Base-by-base conservation (phyloP, 2,329 filamentous ascomycete genomes). In the Sporothrix luriei region DNA sequence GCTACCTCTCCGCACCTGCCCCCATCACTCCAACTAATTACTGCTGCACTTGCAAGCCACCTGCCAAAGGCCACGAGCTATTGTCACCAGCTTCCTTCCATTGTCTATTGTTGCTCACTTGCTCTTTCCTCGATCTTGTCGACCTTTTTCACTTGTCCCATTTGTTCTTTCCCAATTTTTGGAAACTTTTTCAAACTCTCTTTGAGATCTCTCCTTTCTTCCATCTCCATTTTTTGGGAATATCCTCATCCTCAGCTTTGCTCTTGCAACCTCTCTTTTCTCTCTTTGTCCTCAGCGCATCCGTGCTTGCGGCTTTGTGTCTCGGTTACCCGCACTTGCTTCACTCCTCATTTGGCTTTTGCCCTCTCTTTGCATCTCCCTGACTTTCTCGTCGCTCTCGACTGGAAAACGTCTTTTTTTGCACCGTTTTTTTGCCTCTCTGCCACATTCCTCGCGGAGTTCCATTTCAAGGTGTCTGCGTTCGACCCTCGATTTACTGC, bases 81-180 rank as follows among this genome's bases (percentile, higher is more conserved):
- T 70, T 70, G 62, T 70, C 68, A 67, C 68, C 62, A 59, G 62
- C 55, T 43, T 29, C 62, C 24, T 13, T 2, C 26, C 49, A 38
- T 43, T 57, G 16, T 51, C 54, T 55, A 64, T 65, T 65, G 62
- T 65, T 64, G 69, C 55, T 57, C 64, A 65, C 55, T 59, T 24
- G 65, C 54, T 67, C 64, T n/a, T 70, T 55, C 40, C 24, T n/a
- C 29, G 13, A 16, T 24, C 19, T 13, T 38, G 0, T 40, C 55
- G n/a, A 66, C 14, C 13, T 21, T 54, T 21, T 33, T 52, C n/a
- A n/a, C n/a, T 54, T n/a, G 48, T 19, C n/a, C 54, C 66, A 38
- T 59, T 38, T 68, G 33, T 59, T 68, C 46, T 19, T 52, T 19
- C 13, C 40, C 2, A 51, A 24, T 40, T 29, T n/a, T 69, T 48